Conservation (phyloP, 306 rosid genomes). For the Hippophae tibetana region DNA sequence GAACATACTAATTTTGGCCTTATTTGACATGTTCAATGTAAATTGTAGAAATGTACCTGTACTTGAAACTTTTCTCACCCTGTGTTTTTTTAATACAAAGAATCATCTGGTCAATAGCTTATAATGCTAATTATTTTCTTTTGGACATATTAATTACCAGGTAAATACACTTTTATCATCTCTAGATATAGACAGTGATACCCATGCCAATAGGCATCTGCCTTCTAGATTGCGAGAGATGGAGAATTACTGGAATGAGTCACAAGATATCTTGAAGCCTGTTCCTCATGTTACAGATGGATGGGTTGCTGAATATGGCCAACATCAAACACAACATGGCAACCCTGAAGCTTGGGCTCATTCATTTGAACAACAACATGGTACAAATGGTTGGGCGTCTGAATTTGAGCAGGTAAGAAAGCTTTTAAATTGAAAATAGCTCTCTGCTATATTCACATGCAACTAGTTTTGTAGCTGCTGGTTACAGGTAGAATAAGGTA, state of each 20-base stretch:
- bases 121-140: constrained; percentile 13
- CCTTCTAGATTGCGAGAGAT: constrained; percentile 68
- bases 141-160: constrained; percentile 33
- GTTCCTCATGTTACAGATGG: constrained; percentile 52
- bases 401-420: constrained; percentile 79
- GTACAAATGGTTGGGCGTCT: constrained; percentile 86
- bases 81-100: neutral
- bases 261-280: constrained; percentile 61
- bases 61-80: too few relatives aligned
- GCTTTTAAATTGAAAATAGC: constrained; percentile 1
- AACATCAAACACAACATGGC: constrained; percentile 45
- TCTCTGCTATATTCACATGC: neutral
- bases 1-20: too few relatives aligned
- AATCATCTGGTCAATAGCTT: constrained; percentile 9
- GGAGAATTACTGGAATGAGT: constrained; percentile 86
- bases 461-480: neutral
- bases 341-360: constrained; percentile 75
- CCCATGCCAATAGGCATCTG: constrained; percentile 41
- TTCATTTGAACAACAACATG: constrained; percentile 79
- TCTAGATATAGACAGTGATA: constrained; percentile 64
- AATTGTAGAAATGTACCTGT: too few relatives aligned
- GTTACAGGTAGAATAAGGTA: too few relatives aligned
- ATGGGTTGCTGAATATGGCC: constrained; percentile 76
- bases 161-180: constrained; percentile 85
- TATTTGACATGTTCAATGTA: too few relatives aligned